Conservation (phyloP, 2,329 filamentous ascomycete species). For the Trichophyton mentagrophytes region DNA sequence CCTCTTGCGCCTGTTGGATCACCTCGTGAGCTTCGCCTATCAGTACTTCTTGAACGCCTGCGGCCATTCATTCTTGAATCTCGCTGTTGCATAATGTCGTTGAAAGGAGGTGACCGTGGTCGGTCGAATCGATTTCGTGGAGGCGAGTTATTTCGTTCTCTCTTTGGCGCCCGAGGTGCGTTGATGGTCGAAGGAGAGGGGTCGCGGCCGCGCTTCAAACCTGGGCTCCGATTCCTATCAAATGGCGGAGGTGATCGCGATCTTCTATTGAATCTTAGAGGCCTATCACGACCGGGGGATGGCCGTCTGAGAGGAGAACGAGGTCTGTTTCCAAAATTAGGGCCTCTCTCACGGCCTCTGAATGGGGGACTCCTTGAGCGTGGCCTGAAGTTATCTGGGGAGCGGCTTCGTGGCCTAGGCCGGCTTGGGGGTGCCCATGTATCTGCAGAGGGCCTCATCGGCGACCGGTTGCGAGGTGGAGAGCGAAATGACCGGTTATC, state of each 20-base stretch:
- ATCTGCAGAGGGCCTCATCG: conserved; percentile 26
- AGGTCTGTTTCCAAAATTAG: conserved; percentile 22
- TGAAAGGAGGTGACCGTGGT: conserved; percentile 35
- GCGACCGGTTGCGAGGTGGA: conserved; percentile 27
- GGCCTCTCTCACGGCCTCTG: conserved; percentile 24
- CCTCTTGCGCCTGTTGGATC: conserved; percentile 38
- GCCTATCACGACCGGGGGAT: conserved; percentile 32
- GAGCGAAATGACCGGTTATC: conserved; percentile 27
- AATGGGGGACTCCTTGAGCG: conserved; percentile 31
- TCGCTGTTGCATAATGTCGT: conserved; percentile 19
- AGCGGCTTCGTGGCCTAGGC: conserved; percentile 31
- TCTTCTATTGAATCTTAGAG: conserved; percentile 27
- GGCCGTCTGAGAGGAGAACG: conserved; percentile 29
- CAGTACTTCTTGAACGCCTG: conserved; percentile 42
- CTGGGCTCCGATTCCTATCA: conserved; percentile 22
- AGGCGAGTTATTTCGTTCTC: conserved; percentile 23
- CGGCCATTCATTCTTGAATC: conserved; percentile 24
- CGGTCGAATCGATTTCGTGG: conserved; percentile 20
- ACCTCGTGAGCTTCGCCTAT: conserved; percentile 37
- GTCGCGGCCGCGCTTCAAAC: conserved; percentile 26
- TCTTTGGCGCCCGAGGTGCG: conserved; percentile 22
- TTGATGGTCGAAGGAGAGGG: conserved; percentile 23
- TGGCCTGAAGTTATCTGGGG: conserved; percentile 27
- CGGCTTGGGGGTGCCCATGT: conserved; percentile 30
- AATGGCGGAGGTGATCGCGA: conserved; percentile 23